Evolutionary conservation across 192 early-diverging fungal species (phyloP).

Genomic region (Coemansia sp.): DNA sequence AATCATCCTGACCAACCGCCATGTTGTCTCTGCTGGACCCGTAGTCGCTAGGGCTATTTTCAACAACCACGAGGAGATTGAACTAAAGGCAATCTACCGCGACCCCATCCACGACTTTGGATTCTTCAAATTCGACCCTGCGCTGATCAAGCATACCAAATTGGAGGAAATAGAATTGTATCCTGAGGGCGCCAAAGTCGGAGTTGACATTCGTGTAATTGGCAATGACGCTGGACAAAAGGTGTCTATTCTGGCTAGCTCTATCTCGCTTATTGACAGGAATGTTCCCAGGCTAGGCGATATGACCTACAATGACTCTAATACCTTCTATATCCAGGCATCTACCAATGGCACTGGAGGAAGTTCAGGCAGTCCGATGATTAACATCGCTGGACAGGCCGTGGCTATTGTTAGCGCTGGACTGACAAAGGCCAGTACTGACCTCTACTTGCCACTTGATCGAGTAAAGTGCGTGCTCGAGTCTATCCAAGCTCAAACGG

Average conservation of each 20-base stretch:
- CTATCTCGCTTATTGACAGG: conserved; percentile 71
- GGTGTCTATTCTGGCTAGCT: conserved; percentile 72
- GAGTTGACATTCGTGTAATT: conserved; percentile 74
- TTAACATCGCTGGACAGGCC: conserved; percentile 74
- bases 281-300: conserved; percentile 69
- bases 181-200: conserved; percentile 69
- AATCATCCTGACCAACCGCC: conserved; percentile 75
- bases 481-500: conserved; percentile 56
- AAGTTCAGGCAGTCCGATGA: conserved; percentile 74
- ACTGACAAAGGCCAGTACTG: conserved; percentile 64
- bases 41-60: conserved; percentile 73
- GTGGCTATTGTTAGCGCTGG: conserved; percentile 76
- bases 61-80: conserved; percentile 75
- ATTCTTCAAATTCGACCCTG: conserved; percentile 72
- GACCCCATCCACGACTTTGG: conserved; percentile 87
- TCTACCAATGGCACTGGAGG: conserved; percentile 74
- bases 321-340: conserved; percentile 80
- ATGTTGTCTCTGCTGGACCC: conserved; percentile 74
- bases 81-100: conserved; percentile 69
- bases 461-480: conserved; percentile 66
- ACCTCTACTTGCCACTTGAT: conserved; percentile 76
- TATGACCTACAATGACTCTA: conserved; percentile 75
- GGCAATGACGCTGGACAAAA: conserved; percentile 84
- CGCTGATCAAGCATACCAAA: conserved; percentile 67
- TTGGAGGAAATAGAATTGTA: conserved; percentile 65